These are phyloP conservation scores for Deuterostichococcus epilithicus DNA, from an alignment of 139 green algal species.

Conservation along the genomic window DNA sequence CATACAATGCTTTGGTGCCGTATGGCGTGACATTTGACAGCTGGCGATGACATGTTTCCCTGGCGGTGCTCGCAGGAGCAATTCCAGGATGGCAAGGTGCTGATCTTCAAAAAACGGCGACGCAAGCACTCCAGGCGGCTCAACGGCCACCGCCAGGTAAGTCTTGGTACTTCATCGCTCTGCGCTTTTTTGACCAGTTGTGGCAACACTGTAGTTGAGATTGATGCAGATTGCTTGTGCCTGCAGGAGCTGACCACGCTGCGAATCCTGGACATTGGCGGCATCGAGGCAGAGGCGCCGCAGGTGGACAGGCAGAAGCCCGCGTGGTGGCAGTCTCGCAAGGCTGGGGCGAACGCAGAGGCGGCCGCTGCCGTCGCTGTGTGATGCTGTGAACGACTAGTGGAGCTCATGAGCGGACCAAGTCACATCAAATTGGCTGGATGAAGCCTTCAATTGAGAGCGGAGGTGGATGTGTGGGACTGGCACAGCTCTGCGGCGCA, in stretches of 20 bases:
- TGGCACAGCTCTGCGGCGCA: too few species aligned
- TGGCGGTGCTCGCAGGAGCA: constrained; percentile 55
- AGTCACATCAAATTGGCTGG: too few species aligned
- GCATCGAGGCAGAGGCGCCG: not conserved
- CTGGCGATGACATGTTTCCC: not conserved
- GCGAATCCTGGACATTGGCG: constrained; percentile 22
- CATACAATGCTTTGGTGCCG: not conserved
- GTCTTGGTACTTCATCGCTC: not conserved
- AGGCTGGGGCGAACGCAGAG: not conserved
- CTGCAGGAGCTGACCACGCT: constrained; percentile 37
- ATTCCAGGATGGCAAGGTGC: constrained; percentile 72
- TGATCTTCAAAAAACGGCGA: constrained; percentile 84
- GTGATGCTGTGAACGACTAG: too few species aligned
- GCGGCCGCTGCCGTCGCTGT: not conserved
- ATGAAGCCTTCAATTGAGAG: too few species aligned
- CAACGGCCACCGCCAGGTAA: constrained; percentile 63
- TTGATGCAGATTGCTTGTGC: not conserved
- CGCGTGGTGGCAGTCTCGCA: not conserved
- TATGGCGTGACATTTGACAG: too few species aligned
- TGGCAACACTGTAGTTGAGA: not conserved
- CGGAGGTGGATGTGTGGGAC: too few species aligned
- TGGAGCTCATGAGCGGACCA: too few species aligned
- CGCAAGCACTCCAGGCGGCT: constrained; percentile 72
- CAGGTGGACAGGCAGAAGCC: not conserved
- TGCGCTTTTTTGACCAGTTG: not conserved